These are phyloP conservation scores for Hemerocallis citrina DNA, from an alignment of 106 monocot genomes.

Conservation along the genomic window DNA sequence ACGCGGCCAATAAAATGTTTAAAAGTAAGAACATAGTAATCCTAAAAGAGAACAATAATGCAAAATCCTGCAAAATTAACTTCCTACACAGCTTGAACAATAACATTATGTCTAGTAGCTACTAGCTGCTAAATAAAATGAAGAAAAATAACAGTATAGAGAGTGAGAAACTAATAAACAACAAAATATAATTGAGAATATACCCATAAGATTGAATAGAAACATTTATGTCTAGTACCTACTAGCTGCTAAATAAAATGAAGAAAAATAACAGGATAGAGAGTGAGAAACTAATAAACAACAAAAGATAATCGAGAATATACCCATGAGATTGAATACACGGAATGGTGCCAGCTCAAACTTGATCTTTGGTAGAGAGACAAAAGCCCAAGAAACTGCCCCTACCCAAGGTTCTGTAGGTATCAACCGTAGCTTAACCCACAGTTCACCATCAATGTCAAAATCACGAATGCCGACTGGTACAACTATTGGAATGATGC, in stretches of 20 bases:
- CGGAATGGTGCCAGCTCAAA: slow-evolving; percentile 73
- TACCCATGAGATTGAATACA: slow-evolving; percentile 80
- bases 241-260: no score
- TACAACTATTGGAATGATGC: slow-evolving; percentile 52
- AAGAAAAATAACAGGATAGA: no score
- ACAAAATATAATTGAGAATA: no score
- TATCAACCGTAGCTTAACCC: slow-evolving; percentile 75
- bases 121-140: not conserved
- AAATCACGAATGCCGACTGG: slow-evolving; percentile 75
- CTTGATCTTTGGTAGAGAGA: slow-evolving; percentile 81
- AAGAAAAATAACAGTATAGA: no score
- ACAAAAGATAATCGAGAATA: slow-evolving; percentile 12
- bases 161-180: no score
- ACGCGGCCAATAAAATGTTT: no score
- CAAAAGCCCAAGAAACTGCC: slow-evolving; percentile 84
- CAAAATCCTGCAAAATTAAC: no score
- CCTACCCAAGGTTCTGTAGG: slow-evolving; percentile 84
- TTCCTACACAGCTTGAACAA: not conserved
- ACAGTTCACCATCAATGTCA: slow-evolving; percentile 85
- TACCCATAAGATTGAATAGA: no score
- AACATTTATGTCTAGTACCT: no score
- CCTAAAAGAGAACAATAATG: no score
- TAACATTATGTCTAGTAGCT: not conserved
- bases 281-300: no score
- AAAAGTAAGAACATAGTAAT: no score